These are phyloP conservation scores for Myrica gale DNA, from an alignment of 306 rosid species.

Conservation along the genomic window DNA sequence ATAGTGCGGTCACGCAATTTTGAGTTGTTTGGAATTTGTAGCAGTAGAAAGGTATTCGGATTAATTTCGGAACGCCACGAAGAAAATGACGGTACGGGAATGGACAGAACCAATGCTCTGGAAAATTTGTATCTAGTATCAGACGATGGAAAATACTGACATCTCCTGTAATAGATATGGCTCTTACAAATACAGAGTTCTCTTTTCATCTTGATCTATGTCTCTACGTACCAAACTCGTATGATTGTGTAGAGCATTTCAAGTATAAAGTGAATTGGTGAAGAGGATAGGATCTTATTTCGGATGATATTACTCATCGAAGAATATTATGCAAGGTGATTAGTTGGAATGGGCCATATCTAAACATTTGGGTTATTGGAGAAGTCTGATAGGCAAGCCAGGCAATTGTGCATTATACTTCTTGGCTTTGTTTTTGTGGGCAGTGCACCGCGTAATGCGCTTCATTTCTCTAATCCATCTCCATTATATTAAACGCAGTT, in stretches of 20 bases:
- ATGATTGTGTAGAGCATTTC: background rate
- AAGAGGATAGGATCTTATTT: background rate
- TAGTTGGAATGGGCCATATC: background rate
- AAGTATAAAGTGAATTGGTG: background rate
- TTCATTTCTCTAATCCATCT: too few relatives aligned
- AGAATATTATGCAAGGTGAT: background rate
- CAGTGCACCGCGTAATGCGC: too few relatives aligned
- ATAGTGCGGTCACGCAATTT: background rate
- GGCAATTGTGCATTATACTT: background rate
- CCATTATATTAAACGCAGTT: too few relatives aligned
- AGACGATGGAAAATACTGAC: background rate
- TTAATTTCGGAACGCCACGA: too few relatives aligned
- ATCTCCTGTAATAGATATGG: background rate
- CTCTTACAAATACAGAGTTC: background rate
- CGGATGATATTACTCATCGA: background rate
- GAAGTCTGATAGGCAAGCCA: too few relatives aligned
- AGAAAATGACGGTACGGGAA: too few relatives aligned
- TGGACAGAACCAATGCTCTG: background rate
- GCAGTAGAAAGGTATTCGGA: background rate
- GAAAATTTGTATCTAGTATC: background rate
- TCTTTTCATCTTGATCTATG: background rate
- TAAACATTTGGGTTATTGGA: too few relatives aligned
- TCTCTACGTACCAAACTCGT: background rate
- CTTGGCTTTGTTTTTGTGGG: background rate
- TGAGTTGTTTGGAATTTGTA: background rate